Conservation (phyloP, 2,329 filamentous ascomycete species). For the Trichoderma brevicompactum region DNA sequence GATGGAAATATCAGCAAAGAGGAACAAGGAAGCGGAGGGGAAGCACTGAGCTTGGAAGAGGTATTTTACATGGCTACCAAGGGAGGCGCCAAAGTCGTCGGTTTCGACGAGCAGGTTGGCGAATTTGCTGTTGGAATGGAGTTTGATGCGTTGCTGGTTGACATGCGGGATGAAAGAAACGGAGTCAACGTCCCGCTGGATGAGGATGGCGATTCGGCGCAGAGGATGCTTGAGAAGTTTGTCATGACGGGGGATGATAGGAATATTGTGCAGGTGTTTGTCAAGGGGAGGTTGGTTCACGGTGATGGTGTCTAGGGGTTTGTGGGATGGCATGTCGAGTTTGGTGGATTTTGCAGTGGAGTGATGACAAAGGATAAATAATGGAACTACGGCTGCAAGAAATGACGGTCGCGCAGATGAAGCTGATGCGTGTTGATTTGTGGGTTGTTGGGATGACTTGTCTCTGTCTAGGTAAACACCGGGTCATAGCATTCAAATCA, state of each 20-base stretch:
- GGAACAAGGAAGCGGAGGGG: not conserved
- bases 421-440: too few species aligned
- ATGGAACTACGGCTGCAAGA: too few species aligned
- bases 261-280: conserved; percentile 61
- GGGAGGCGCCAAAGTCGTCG: conserved; percentile 63
- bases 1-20: too few species aligned
- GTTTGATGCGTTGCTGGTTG: conserved; percentile 62
- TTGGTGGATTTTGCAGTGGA: too few species aligned
- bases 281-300: conserved; percentile 49
- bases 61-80: conserved; percentile 64
- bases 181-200: conserved; percentile 59
- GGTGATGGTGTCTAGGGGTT: not conserved
- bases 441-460: too few species aligned
- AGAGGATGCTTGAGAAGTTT: conserved; percentile 63
- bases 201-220: conserved; percentile 53
- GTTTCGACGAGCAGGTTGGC: conserved; percentile 57
- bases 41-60: conserved; percentile 51
- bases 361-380: too few species aligned
- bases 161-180: conserved; percentile 40
- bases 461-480: too few species aligned
- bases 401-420: too few species aligned
- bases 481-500: too few species aligned
- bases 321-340: not conserved
- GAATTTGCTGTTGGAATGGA: conserved; percentile 63
- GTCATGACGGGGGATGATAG: conserved; percentile 69